Conservation (phyloP, 257 asterid genomes). For the Primulina tabacum region DNA sequence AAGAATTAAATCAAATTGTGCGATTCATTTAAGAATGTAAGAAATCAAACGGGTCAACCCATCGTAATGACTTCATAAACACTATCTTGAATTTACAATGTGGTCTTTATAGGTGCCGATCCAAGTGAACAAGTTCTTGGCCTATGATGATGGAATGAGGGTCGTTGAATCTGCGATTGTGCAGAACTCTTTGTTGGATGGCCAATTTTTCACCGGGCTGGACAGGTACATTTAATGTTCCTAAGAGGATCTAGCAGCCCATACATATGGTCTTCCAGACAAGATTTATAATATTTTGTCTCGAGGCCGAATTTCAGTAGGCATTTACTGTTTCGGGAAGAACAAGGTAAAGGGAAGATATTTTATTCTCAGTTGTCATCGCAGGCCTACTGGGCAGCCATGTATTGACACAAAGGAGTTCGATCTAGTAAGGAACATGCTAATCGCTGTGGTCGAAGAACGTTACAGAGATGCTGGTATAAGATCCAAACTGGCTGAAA, state of each 20-base stretch:
- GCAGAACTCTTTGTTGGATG: constrained; percentile 30
- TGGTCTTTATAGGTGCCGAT: constrained; percentile 46
- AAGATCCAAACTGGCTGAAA: neutral
- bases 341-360: constrained; percentile 2
- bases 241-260: neutral
- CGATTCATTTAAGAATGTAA: neutral
- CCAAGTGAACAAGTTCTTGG: constrained; percentile 57
- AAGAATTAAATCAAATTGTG: too few relatives aligned
- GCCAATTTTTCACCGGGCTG: constrained; percentile 37
- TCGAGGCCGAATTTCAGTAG: neutral
- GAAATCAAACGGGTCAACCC: neutral
- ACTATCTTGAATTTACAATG: neutral
- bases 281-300: neutral
- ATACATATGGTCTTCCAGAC: neutral
- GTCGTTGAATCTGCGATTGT: constrained; percentile 40
- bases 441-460: constrained; percentile 59
- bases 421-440: constrained; percentile 51
- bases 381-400: constrained; percentile 55
- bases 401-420: constrained; percentile 59
- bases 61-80: neutral
- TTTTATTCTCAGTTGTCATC: neutral
- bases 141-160: constrained; percentile 50
- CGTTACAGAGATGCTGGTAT: constrained; percentile 64
- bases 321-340: neutral
- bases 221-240: constrained; percentile 39